Evolutionary conservation across 768 basidiomycete genomes (phyloP), one percentile per base, ranked within the genome.

Genomic region (Tremella yokohamensis): DNA sequence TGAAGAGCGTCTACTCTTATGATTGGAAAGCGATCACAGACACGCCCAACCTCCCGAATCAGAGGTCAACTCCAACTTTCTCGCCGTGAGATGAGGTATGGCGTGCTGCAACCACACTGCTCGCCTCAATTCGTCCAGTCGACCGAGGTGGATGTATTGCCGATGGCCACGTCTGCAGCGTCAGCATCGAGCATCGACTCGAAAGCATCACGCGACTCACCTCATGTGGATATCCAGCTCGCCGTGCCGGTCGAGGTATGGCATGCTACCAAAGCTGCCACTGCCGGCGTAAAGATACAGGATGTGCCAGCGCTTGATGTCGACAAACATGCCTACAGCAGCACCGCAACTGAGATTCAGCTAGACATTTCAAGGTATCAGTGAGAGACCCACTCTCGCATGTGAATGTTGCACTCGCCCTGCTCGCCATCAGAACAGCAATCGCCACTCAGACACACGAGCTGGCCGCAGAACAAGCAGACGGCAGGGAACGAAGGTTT

Each of bases 351-450:
- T 97, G 54, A 51, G 18, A 24, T 34, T 44, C 58, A 40, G 15
- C 22, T 6, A 38, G 40, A 8, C 18, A 40, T 12, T 12, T 16
- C n/a, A 20, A 54, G 15, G 25, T 19, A 15, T 18, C 42, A 24
- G n/a, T 47, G 40, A 52, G 19, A 2, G 7, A 85, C 91, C 72
- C 71, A 96, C 94, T 89, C 87, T 82, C 91, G 82, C 51, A 87
- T 89, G 73, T 98, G 96, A 81, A 88, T 84, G 73, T 97, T 99
- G 75, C 93, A 97, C 71, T 99, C 94, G 25, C 94, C 96, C 22
- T 86, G 80, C 40, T 79, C 78, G 16, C 78, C 76, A 20, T 85
- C 84, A 25, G 81, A 79, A 73, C 96, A 99, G 70, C 96, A 99
- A 61, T 92, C 86, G 64, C 89, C 90, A 73, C 90, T 87, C 80